phyloP scores from a whole-genome alignment of 1,284 basidiomycete genomes.

The Irpex sp. region DNA sequence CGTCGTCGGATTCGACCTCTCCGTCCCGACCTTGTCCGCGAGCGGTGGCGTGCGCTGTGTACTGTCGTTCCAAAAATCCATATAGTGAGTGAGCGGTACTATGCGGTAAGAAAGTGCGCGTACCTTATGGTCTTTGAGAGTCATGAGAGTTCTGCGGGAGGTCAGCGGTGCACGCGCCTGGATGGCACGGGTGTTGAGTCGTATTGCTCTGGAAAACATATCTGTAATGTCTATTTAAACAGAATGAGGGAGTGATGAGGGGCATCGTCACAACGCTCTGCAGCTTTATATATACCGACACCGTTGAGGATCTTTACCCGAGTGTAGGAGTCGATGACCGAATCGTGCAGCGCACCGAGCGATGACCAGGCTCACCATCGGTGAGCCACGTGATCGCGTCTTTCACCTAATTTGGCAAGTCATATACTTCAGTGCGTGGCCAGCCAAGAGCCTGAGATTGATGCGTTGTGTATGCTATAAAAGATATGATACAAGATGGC shows the following conservation, averaged over 20 bases:
- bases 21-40: conserved; percentile 37
- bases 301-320: background rate
- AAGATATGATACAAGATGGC: background rate
- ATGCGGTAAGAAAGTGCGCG: background rate
- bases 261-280: background rate
- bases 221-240: too few species aligned
- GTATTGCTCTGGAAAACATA: background rate
- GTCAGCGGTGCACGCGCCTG: background rate
- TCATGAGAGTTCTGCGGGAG: conserved; percentile 16
- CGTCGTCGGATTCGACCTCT: conserved; percentile 33
- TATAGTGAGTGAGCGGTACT: too few species aligned
- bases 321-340: background rate
- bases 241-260: too few species aligned
- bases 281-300: background rate
- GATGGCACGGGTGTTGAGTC: background rate
- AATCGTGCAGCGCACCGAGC: background rate
- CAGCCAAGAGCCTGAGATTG: too few species aligned
- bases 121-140: conserved; percentile 25
- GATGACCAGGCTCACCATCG: background rate
- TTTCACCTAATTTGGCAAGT: background rate
- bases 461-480: background rate
- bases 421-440: too few species aligned
- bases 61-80: conserved; percentile 17
- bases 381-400: background rate
- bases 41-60: conserved; percentile 34